Evolutionary conservation across 192 early-diverging fungal genomes (phyloP), one percentile per base, ranked within the genome.

Genomic region (Rhizoclosmatium globosum): DNA sequence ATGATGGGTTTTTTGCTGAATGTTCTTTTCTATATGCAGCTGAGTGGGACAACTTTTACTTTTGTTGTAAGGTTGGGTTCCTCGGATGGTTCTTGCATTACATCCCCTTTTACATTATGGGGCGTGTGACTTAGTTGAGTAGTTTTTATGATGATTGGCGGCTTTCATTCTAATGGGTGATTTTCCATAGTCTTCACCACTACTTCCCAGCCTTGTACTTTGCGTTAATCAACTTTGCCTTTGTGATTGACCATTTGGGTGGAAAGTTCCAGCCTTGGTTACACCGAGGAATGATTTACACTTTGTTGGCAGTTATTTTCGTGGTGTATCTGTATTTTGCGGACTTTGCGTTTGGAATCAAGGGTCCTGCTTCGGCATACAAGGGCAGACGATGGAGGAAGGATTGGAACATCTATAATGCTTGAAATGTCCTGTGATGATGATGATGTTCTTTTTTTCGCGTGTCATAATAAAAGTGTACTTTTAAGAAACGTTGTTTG

Each of bases 181-280:
- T 13, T 53, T 53, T 53, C 17, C 46, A 23, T 71, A 87, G 86
- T 67, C 83, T 98, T 46, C 98, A 99, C 81, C 98, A 98, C 83
- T 98, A 98, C 81, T 97, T 98, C 86, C 96, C 97, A 1, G 95
- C 96, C 0, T 79, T 98, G 42, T 98, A 98, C 83, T 99, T 98
- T 89, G 91, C 92, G 19, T 91, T 98, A 74, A 89, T 98, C 68
- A 87, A 93, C 74, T 85, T 92, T 11, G 90, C 90, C 6, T 93
- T 90, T 79, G 43, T 95, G 23, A 61, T 95, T 21, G 96, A 99
- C 78, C 95, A 96, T 72, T 71, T 91, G 45, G 45, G 57, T 44
- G 76, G 78, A 84, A 19, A 56, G 62, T 53, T 83, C 59, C 79
- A 82, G 23, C 61, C 68, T 57, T 57, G 85, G 59, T 90, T 89